Percentiles rank a stretch among this genome's conserved stretches.
phyloP scores from a whole-genome alignment of 306 rosid species.

The Hippophae rhamnoides region DNA sequence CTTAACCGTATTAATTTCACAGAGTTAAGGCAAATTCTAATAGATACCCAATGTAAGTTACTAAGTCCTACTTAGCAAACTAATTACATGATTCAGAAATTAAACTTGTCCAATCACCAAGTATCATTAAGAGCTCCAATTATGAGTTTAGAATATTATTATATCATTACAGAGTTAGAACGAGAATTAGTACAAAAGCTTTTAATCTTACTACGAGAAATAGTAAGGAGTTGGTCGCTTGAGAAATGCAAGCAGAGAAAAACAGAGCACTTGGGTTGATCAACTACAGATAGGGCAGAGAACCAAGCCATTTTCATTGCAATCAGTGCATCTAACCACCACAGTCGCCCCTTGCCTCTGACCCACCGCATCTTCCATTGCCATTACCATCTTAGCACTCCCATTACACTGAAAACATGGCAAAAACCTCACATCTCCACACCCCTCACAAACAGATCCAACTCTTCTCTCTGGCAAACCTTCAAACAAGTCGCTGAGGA shows the following conservation, averaged over 20 bases:
- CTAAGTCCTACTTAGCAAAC: too few relatives aligned
- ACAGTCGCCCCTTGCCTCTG: constrained; percentile 24
- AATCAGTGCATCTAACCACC: constrained; percentile 50
- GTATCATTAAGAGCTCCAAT: too few relatives aligned
- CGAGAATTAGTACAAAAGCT: too few relatives aligned
- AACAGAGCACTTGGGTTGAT: constrained; percentile 8
- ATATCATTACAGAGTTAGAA: too few relatives aligned
- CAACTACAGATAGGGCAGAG: constrained; percentile 72
- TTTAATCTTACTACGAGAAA: neutral
- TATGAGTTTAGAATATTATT: too few relatives aligned
- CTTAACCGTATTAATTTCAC: too few relatives aligned
- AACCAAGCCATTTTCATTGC: constrained; percentile 86
- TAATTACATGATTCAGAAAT: too few relatives aligned
- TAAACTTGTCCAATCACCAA: too few relatives aligned
- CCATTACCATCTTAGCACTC: constrained; percentile 55
- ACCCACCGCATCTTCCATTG: constrained; percentile 20
- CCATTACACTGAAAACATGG: constrained; percentile 78
- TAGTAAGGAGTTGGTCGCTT: neutral
- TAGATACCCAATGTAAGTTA: too few relatives aligned
- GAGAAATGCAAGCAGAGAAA: neutral
- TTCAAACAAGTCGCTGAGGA: constrained; percentile 41
- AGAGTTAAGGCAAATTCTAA: too few relatives aligned
- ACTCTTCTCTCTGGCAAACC: constrained; percentile 50
- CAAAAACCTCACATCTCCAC: constrained; percentile 71
- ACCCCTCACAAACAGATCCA: constrained; percentile 69